Evolutionary conservation across 352 stramenopile genomes (phyloP), one percentile per base, ranked within the genome.

Genomic region (Phytopythium boreale): DNA sequence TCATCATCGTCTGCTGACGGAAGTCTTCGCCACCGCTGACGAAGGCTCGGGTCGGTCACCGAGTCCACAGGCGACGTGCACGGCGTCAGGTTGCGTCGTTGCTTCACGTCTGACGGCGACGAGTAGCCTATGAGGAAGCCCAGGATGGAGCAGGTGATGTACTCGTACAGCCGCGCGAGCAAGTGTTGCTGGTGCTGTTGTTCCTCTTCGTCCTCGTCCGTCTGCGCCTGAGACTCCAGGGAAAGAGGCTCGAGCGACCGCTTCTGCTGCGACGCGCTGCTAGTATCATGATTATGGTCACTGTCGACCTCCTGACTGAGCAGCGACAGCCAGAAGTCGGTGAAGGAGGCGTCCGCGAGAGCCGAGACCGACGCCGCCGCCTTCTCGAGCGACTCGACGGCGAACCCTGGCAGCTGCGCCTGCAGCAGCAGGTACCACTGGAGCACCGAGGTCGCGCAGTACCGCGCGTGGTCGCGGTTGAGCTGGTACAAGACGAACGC

Each of bases 401-500:
- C 81, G 1, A 69, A 69, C 29, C 66, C 62, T 0, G 83, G 81
- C 4, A 92, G 63, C 56, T 87, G 81, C 41, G 64, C 69, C 69
- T 92, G 83, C 22, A 92, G 63, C 41, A 80, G 73, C 59, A 77
- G 61, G 63, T 90, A 90, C 74, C 78, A 87, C 57, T 83, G 76
- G 46, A 87, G 59, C 31, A 90, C 80, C 7, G 80, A 80, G 7
- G 66, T 80, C 8, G 80, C 83, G 62, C 81, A 90, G 58, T 77
- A 82, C 36, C 76, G 76, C 11, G 83, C 81, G 47, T 87, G 82
- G 20, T 68, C 72, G 53, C 72, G 63, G 34, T 88, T 72, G 22
- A 92, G 43, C 37, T 87, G 83, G 55, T 89, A 87, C 43, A 92
- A 70, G 39, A 90, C 69, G 57, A 89, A 90, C 49, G 83, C 81